A percentile compares a stretch with the other conserved stretches of the same genome.
These are phyloP conservation scores for Torulaspora franciscae DNA, from an alignment of 805 yeast genomes.

Conservation along the genomic window DNA sequence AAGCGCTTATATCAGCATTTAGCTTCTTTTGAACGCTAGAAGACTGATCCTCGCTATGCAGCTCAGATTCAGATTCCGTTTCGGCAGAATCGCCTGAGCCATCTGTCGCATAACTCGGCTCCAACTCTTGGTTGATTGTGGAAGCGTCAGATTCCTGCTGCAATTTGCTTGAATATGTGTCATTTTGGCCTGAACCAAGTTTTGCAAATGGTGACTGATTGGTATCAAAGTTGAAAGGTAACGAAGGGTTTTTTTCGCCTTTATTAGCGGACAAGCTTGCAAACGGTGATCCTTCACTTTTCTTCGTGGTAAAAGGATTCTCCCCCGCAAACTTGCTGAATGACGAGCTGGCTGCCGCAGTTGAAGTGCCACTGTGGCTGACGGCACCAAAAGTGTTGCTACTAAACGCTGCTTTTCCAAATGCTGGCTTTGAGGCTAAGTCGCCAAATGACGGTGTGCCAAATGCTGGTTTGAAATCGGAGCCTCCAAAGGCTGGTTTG, in stretches of 20 bases:
- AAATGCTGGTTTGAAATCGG: conserved; percentile 6
- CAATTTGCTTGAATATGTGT: background rate
- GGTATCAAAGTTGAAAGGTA: background rate
- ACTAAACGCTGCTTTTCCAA: too few species aligned
- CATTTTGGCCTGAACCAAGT: background rate
- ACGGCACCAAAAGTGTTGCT: too few species aligned
- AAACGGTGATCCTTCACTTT: conserved; percentile 16
- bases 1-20: too few species aligned
- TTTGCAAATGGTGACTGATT: conserved; percentile 15
- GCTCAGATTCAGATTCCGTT: conserved; percentile 1
- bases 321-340: conserved; percentile 5
- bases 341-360: background rate
- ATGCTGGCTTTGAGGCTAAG: background rate
- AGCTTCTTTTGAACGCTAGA: background rate
- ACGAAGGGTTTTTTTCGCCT: background rate
- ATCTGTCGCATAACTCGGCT: background rate
- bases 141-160: conserved; percentile 9
- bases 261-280: conserved; percentile 5
- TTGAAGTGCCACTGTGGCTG: too few species aligned
- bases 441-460: conserved; percentile 17
- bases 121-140: background rate
- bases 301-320: conserved; percentile 10
- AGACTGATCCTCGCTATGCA: conserved; percentile 2
- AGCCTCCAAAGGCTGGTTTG: conserved; percentile 10
- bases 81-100: background rate